Evolutionary conservation across 2,329 filamentous ascomycete genomes (phyloP).

Genomic region (Coleophoma eucalyptorum): DNA sequence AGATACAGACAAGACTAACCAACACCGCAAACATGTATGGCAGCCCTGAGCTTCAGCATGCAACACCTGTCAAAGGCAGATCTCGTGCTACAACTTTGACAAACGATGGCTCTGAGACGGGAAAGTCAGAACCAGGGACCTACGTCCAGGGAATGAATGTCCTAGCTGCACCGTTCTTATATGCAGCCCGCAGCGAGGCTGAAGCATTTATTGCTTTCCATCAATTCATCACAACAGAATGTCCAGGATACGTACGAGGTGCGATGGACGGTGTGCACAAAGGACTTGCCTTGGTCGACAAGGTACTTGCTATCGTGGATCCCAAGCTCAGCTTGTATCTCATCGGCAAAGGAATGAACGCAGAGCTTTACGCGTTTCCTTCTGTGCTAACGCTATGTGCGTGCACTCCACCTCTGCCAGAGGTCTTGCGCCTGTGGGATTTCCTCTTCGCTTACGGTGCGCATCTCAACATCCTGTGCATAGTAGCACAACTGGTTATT

Average conservation of each 20-base stretch:
- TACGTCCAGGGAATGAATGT: conserved; percentile 99
- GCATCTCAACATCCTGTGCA: conserved; percentile 92
- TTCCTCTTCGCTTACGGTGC: conserved; percentile 95
- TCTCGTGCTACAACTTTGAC: conserved; percentile 57
- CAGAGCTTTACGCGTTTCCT: conserved; percentile 94
- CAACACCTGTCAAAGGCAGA: conserved; percentile 32
- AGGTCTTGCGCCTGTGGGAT: conserved; percentile 93
- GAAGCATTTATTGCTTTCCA: conserved; percentile 93
- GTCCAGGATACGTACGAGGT: conserved; percentile 88
- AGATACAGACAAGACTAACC: conserved; percentile 11
- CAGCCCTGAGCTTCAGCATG: conserved; percentile 21
- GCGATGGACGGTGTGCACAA: conserved; percentile 97
- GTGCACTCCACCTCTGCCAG: conserved; percentile 89
- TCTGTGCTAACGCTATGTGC: conserved; percentile 92
- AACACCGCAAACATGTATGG: conserved; percentile 20
- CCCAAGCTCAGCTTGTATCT: conserved; percentile 82
- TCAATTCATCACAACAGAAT: conserved; percentile 80
- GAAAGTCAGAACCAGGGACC: conserved; percentile 66
- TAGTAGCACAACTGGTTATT: conserved; percentile 89
- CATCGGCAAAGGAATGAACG: conserved; percentile 80
- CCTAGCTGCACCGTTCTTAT: conserved; percentile 90
- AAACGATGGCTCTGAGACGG: conserved; percentile 60
- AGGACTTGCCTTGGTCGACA: conserved; percentile 86
- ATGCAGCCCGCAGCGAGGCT: conserved; percentile 88
- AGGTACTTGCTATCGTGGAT: conserved; percentile 87